Percentiles rank a stretch among this genome's conserved stretches.
Conservation (phyloP, 441 rosid genomes). For the Populus hybrid region DNA sequence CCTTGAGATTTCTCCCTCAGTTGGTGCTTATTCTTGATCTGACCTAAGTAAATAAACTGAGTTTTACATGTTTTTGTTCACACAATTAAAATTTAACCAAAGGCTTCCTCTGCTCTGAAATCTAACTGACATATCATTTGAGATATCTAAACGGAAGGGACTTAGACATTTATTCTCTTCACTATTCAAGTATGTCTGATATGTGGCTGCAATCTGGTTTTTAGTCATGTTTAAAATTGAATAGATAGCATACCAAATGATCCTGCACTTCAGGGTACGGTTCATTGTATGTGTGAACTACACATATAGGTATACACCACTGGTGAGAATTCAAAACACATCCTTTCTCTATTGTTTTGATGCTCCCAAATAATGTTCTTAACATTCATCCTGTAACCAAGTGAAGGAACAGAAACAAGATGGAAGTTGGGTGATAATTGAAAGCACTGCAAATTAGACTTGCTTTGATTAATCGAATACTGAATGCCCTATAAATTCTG, state of each 20-base stretch:
- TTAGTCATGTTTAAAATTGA: too few species aligned
- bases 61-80: neutral
- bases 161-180: neutral
- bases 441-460: neutral
- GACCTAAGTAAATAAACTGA: neutral
- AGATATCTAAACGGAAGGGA: neutral
- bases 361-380: neutral
- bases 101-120: neutral
- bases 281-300: too few species aligned
- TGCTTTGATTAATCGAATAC: constrained; percentile 3
- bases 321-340: neutral
- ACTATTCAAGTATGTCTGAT: too few species aligned
- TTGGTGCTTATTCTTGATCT: neutral
- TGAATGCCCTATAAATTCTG: neutral
- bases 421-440: neutral
- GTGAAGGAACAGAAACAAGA: neutral
- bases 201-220: too few species aligned
- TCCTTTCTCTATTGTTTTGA: neutral
- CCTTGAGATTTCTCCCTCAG: neutral
- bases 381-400: neutral
- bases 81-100: neutral
- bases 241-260: too few species aligned
- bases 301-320: neutral
- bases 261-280: too few species aligned
- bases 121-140: neutral